These are phyloP conservation scores for Caryocar brasiliense DNA, from an alignment of 441 rosid species.

Conservation along the genomic window DNA sequence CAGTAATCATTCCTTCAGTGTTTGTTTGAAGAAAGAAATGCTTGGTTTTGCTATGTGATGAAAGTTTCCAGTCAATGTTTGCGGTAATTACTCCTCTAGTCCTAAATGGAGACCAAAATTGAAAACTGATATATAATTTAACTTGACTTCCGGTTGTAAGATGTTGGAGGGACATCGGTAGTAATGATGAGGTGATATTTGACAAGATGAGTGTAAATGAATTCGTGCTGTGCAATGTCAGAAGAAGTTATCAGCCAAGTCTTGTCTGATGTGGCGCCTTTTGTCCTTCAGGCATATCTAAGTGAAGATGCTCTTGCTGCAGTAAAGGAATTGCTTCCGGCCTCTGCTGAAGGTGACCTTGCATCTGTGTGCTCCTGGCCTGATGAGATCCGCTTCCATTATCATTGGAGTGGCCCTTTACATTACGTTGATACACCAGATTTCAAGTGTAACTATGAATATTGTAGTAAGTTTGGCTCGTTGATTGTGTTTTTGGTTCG, in stretches of 20 bases:
- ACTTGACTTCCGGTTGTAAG: too few relatives aligned
- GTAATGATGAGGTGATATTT: too few relatives aligned
- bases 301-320: conserved; percentile 56
- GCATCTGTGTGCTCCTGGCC: conserved; percentile 90
- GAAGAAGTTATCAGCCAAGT: not conserved
- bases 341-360: conserved; percentile 71
- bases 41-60: too few relatives aligned
- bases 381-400: conserved; percentile 59
- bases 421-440: conserved; percentile 91
- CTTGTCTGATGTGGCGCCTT: conserved; percentile 4
- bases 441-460: conserved; percentile 71
- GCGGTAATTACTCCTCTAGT: too few relatives aligned
- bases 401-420: conserved; percentile 68
- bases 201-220: not conserved
- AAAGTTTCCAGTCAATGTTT: too few relatives aligned
- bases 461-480: conserved; percentile 49
- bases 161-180: too few relatives aligned
- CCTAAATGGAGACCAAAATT: too few relatives aligned
- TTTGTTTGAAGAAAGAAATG: too few relatives aligned
- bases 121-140: too few relatives aligned
- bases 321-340: conserved; percentile 60
- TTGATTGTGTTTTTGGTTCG: not conserved
- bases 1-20: too few relatives aligned
- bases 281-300: conserved; percentile 46
- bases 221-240: not conserved